A percentile compares a stretch with the other conserved stretches of the same genome.
Evolutionary conservation across 106 monocot species (phyloP).

Genomic region (Dendrobium chrysotoxum): DNA sequence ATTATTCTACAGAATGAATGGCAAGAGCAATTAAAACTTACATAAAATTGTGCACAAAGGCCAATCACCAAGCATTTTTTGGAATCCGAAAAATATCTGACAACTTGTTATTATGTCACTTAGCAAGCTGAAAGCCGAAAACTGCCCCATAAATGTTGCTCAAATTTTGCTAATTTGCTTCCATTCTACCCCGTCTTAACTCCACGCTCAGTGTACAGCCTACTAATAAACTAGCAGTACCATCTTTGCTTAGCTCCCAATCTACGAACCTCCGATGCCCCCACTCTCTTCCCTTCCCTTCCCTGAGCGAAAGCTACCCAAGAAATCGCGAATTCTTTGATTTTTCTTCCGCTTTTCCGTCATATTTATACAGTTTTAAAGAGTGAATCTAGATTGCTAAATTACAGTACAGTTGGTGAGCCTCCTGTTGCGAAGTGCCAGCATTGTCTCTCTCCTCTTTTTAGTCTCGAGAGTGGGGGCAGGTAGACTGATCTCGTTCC

Average conservation of each 20-base stretch:
- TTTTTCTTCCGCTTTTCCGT: neutral
- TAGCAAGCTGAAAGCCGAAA: too few species aligned
- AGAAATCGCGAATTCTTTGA: neutral
- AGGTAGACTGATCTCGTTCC: neutral
- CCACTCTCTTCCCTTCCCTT: neutral
- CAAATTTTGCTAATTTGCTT: too few species aligned
- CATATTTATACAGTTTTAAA: neutral
- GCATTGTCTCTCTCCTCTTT: neutral
- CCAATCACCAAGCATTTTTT: too few species aligned
- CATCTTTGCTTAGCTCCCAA: neutral
- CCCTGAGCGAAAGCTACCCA: neutral
- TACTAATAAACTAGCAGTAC: neutral
- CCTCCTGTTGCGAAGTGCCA: conserved; percentile 3
- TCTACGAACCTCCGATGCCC: neutral
- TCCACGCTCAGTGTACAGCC: too few species aligned
- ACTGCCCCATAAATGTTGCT: too few species aligned
- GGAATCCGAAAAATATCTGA: too few species aligned
- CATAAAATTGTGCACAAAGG: too few species aligned
- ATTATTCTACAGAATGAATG: too few species aligned
- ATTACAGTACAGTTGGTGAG: conserved; percentile 7
- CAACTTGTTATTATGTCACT: too few species aligned
- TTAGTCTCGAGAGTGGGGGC: neutral
- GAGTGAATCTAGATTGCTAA: neutral
- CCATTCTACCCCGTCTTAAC: too few species aligned
- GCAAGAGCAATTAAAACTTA: too few species aligned